phyloP scores from a whole-genome alignment of 345 rosid genomes.

The Zanthoxylum bungeanum region DNA sequence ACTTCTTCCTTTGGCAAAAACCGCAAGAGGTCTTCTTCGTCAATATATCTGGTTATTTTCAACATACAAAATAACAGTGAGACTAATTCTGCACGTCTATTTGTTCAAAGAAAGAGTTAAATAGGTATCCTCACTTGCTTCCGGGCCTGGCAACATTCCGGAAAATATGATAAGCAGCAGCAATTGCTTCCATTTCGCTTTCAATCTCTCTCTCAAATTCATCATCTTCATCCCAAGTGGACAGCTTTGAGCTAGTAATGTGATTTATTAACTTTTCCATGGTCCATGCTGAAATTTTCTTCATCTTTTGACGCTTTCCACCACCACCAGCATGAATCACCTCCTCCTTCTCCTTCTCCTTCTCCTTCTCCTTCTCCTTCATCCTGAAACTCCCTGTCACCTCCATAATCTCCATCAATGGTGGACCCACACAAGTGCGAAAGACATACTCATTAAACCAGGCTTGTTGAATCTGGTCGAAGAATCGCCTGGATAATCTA shows the following conservation, averaged over 20 bases:
- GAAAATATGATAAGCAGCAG: slow-evolving; percentile 57
- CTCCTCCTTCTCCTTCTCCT: slow-evolving; percentile 35
- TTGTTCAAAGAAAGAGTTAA: background rate
- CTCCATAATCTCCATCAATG: slow-evolving; percentile 49
- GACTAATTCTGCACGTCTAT: background rate
- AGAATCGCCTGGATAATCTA: slow-evolving; percentile 49
- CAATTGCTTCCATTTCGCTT: slow-evolving; percentile 64
- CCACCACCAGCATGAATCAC: slow-evolving; percentile 45
- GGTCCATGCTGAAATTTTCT: slow-evolving; percentile 70
- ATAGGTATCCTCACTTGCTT: slow-evolving; percentile 39
- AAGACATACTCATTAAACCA: slow-evolving; percentile 57
- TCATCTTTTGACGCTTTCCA: slow-evolving; percentile 58
- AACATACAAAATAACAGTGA: slow-evolving; percentile 8
- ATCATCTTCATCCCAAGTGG: slow-evolving; percentile 44
- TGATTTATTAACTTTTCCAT: slow-evolving; percentile 58
- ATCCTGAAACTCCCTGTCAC: slow-evolving; percentile 31
- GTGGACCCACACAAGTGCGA: slow-evolving; percentile 47
- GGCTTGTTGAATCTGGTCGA: slow-evolving; percentile 62
- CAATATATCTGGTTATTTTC: slow-evolving; percentile 41
- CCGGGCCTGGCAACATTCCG: slow-evolving; percentile 51
- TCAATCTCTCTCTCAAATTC: slow-evolving; percentile 50
- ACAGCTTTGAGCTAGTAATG: slow-evolving; percentile 40
- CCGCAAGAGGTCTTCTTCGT: slow-evolving; percentile 61
- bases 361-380: slow-evolving; percentile 16
- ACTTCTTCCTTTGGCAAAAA: slow-evolving; percentile 59